These are phyloP conservation scores for Phytophthora boehmeriae DNA, from an alignment of 352 stramenopile genomes.

Conservation along the genomic window DNA sequence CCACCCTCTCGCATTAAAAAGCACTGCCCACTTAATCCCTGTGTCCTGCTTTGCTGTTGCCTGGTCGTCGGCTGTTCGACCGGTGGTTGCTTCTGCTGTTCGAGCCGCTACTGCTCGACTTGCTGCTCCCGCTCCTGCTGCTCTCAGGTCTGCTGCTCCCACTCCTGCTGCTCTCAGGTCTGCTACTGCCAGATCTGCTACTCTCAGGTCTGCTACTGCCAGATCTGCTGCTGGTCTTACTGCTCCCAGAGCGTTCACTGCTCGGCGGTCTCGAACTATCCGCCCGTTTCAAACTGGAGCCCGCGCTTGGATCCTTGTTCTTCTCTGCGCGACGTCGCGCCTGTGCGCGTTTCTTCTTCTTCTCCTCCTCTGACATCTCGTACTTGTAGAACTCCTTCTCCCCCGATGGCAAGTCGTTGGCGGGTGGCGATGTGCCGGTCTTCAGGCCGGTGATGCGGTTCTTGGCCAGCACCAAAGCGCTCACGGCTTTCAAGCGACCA, in stretches of 20 bases:
- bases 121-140: conserved; percentile 36
- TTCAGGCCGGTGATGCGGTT: conserved; percentile 48
- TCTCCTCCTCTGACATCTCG: conserved; percentile 83
- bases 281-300: conserved; percentile 10
- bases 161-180: conserved; percentile 14
- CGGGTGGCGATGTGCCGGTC: conserved; percentile 28
- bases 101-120: conserved; percentile 33
- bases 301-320: conserved; percentile 41
- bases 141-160: conserved; percentile 30
- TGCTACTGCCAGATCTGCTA: too few relatives aligned
- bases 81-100: conserved; percentile 35
- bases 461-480: conserved; percentile 62
- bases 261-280: conserved; percentile 29
- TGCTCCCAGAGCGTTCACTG: conserved; percentile 3
- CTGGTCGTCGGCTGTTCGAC: conserved; percentile 34
- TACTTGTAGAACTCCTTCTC: conserved; percentile 84
- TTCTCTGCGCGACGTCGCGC: conserved; percentile 66
- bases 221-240: conserved; percentile 20
- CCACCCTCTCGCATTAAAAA: conserved; percentile 10
- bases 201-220: conserved; percentile 11
- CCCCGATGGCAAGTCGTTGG: conserved; percentile 42
- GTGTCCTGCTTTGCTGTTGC: conserved; percentile 28
- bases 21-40: conserved; percentile 5
- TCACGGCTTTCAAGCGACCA: conserved; percentile 58
- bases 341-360: conserved; percentile 70